Evolutionary conservation across 2,329 filamentous ascomycete genomes (phyloP).

Genomic region (Aotearoamyces nothofagi): DNA sequence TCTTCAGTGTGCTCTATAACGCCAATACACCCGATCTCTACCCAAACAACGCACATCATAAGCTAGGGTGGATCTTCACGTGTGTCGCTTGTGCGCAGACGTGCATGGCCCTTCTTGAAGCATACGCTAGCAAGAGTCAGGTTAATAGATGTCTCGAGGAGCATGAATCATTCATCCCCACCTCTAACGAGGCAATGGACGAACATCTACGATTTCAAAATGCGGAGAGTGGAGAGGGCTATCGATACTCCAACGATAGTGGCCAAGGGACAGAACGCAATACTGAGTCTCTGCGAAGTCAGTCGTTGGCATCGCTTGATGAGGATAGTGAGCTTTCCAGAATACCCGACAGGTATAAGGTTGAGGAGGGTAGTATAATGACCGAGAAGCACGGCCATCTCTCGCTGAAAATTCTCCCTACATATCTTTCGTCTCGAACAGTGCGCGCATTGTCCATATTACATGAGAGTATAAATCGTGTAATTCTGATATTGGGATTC

Average conservation of each 20-base stretch:
- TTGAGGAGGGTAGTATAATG: conserved; percentile 29
- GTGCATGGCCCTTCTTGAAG: conserved; percentile 28
- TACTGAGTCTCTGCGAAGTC: conserved; percentile 50
- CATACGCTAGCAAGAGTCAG: conserved; percentile 9
- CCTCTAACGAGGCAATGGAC: conserved; percentile 38
- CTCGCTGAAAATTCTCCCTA: conserved; percentile 19
- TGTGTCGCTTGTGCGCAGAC: conserved; percentile 58
- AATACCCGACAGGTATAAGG: conserved; percentile 23
- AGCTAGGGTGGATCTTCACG: conserved; percentile 72
- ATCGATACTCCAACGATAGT: conserved; percentile 55
- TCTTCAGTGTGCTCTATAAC: conserved; percentile 61
- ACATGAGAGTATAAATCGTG: conserved; percentile 59
- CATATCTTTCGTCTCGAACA: conserved; percentile 37
- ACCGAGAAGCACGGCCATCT: conserved; percentile 34
- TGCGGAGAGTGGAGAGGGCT: conserved; percentile 21
- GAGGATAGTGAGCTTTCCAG: conserved; percentile 23
- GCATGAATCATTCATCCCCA: conserved; percentile 43
- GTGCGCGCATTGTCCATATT: conserved; percentile 41
- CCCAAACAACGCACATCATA: conserved; percentile 73
- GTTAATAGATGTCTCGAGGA: conserved; percentile 26
- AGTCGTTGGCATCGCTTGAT: conserved; percentile 44
- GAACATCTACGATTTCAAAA: conserved; percentile 31
- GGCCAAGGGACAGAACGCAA: conserved; percentile 57
- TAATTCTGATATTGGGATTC: conserved; percentile 67
- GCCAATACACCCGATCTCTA: conserved; percentile 73